Evolutionary conservation across 306 rosid species (phyloP), one percentile per base, ranked within the genome.

Genomic region (Pyrus betulifolia): DNA sequence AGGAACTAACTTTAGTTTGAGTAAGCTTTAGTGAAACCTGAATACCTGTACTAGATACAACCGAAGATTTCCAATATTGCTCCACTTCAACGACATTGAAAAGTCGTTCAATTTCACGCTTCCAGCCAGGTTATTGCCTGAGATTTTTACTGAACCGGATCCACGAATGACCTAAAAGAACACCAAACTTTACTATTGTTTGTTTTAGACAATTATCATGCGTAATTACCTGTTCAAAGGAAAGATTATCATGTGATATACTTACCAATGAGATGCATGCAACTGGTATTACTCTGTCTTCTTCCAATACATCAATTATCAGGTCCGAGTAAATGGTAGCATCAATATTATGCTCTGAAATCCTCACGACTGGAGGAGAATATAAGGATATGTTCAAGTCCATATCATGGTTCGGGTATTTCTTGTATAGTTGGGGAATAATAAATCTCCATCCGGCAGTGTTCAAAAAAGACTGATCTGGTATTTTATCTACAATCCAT

Each of bases 381-480:
- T 91, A 81, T 52, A 95, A 87, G 52, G 97, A 84, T 75, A 95
- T 71, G 61, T 92, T 95, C 88, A 95, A 88, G 79, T 90, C 86
- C 96, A 92, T 89, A 71, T 87, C 80, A 76, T 85, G 89, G 82
- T 92, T 88, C 33, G 97, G 98, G 79, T 92, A 95, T 81, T 92
- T 95, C 89, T 80, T 88, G 91, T 92, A 95, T 49, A 95, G 84
- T 74, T 92, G 97, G 74, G 97, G 98, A 83, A 95, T 66, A 67
- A 95, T 82, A 83, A 86, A 92, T 95, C 95, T 92, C 96, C 97
- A 95, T 78, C 88, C 97, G 60, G 95, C 96, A 19, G 96, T 95
- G 86, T 90, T 95, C 80, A 92, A 63, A 80, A 92, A 83, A 54
- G 92, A 83, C 76, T 90, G 97, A 83, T 92, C 89, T 38, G 98